Conservation (phyloP, 805 yeast genomes). For the Starmerella bombi region DNA sequence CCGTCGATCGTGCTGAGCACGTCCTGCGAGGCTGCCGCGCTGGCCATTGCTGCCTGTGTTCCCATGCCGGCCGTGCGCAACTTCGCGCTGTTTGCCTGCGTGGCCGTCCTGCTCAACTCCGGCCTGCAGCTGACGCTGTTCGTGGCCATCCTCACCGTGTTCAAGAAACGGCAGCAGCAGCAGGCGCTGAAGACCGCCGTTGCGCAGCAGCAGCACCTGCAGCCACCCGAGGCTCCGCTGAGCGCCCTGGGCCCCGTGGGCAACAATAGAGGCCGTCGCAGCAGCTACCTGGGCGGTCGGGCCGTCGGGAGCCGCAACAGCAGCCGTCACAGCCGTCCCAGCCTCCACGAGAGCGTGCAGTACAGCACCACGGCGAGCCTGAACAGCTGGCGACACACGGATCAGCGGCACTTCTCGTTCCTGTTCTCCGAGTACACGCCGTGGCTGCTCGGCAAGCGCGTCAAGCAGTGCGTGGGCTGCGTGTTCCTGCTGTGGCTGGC, state of each 20-base stretch:
- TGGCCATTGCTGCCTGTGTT: conserved; percentile 63
- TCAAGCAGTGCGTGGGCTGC: conserved; percentile 37
- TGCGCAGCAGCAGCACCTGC: not conserved
- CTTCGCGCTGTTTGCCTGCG: conserved; percentile 82
- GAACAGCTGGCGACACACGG: conserved; percentile 10
- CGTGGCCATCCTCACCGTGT: conserved; percentile 48
- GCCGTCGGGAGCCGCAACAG: not conserved
- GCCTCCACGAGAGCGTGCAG: not conserved
- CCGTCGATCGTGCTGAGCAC: conserved; percentile 78
- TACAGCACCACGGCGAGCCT: not conserved
- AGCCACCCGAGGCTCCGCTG: not conserved
- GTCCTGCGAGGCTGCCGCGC: conserved; percentile 64
- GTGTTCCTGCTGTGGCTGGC: conserved; percentile 53
- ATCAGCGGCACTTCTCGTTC: conserved; percentile 17
- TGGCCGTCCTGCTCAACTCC: conserved; percentile 68
- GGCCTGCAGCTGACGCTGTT: conserved; percentile 70
- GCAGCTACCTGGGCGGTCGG: not conserved
- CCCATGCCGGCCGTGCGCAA: conserved; percentile 94
- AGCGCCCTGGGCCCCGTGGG: not conserved
- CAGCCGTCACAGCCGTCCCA: not conserved
- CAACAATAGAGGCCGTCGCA: not conserved
- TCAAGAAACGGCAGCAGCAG: not conserved
- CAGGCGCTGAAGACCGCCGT: not conserved
- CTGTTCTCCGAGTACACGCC: conserved; percentile 43
- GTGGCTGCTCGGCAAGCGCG: conserved; percentile 37